Evolutionary conservation across 2,329 filamentous ascomycete species (phyloP).

Genomic region (Ascochyta koolunga): DNA sequence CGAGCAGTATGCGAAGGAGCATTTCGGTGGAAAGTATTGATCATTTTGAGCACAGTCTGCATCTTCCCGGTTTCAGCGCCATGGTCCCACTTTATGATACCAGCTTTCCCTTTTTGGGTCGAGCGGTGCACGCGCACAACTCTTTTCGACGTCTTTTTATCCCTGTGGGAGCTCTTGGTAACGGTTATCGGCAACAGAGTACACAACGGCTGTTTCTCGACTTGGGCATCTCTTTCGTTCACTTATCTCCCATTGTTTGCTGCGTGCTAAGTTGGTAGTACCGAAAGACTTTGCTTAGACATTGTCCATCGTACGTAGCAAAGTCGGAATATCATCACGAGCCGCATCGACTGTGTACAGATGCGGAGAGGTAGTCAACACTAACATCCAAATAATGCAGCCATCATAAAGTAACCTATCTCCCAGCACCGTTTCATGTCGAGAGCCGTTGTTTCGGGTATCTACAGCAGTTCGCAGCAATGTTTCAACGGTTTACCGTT

Average conservation of each 20-base stretch:
- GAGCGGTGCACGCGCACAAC: conserved; percentile 39
- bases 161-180: conserved; percentile 33
- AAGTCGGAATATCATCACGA: not conserved
- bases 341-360: not conserved
- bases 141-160: conserved; percentile 38
- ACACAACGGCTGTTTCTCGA: conserved; percentile 21
- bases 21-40: conserved; percentile 69
- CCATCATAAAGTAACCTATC: conserved; percentile 7
- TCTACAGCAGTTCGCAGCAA: conserved; percentile 31
- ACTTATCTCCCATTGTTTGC: not conserved
- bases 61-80: conserved; percentile 43
- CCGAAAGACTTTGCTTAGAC: not conserved
- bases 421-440: conserved; percentile 9
- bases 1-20: conserved; percentile 95
- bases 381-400: conserved; percentile 4
- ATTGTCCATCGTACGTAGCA: not conserved
- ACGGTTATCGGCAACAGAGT: conserved; percentile 32
- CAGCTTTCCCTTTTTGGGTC: conserved; percentile 40
- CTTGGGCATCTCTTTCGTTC: conserved; percentile 12
- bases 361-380: not conserved
- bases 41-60: conserved; percentile 50
- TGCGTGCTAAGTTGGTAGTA: not conserved
- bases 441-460: conserved; percentile 30
- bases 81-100: conserved; percentile 45
- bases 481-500: conserved; percentile 32